Percentiles rank a stretch among this genome's conserved stretches.
phyloP scores from a whole-genome alignment of 192 early-diverging fungal species.

The Thamnidium elegans region DNA sequence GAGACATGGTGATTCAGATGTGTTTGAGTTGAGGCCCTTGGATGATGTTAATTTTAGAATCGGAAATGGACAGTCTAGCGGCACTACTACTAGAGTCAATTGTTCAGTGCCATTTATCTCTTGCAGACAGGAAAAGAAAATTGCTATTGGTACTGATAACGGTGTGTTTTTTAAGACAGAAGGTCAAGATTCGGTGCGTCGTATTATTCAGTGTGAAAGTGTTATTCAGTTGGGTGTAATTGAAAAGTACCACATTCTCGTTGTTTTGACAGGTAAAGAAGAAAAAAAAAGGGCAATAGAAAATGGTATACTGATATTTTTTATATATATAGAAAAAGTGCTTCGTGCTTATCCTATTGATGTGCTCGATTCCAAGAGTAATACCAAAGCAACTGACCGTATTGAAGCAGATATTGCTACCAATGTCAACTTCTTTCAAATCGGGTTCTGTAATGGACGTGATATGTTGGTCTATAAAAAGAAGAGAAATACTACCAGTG shows the following conservation, averaged over 20 bases:
- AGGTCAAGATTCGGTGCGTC: conserved; percentile 47
- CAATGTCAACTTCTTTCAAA: conserved; percentile 29
- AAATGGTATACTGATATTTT: conserved; percentile 10
- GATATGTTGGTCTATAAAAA: conserved; percentile 32
- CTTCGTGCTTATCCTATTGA: conserved; percentile 76
- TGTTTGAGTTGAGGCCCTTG: conserved; percentile 53
- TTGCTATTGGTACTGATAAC: conserved; percentile 82
- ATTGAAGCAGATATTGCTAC: conserved; percentile 22
- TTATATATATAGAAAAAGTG: conserved; percentile 51
- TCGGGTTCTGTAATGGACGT: conserved; percentile 29
- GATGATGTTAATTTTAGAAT: conserved; percentile 48
- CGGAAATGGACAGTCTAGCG: background rate
- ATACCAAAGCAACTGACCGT: conserved; percentile 47
- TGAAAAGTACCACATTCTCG: conserved; percentile 72
- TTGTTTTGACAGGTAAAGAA: conserved; percentile 73
- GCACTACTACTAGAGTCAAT: conserved; percentile 51
- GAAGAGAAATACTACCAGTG: conserved; percentile 19
- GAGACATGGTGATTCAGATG: conserved; percentile 34
- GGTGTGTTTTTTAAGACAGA: conserved; percentile 66
- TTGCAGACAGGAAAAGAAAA: conserved; percentile 44
- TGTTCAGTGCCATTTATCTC: conserved; percentile 47
- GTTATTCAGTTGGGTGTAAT: conserved; percentile 84
- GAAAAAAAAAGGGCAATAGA: background rate
- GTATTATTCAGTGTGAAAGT: conserved; percentile 66
- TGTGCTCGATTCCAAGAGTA: conserved; percentile 61